Percentiles rank a stretch among this genome's conserved stretches.
phyloP scores from a whole-genome alignment of 352 stramenopile species.

The Phytophthora sansomeana region DNA sequence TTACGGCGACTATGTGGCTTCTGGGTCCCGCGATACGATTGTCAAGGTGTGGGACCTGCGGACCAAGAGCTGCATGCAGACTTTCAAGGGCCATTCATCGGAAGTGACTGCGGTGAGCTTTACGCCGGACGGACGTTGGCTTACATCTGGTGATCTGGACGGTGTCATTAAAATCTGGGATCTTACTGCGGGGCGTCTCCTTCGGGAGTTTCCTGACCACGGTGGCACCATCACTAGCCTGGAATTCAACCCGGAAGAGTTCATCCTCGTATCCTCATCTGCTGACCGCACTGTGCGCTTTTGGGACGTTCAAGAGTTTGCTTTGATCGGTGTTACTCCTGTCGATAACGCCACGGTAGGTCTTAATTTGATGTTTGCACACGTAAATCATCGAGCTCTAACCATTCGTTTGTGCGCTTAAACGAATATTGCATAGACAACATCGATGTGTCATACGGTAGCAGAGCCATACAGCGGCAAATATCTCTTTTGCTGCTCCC shows the following conservation, averaged over 20 bases:
- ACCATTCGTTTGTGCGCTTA: neutral
- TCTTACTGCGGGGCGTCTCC: constrained; percentile 76
- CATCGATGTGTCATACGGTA: constrained; percentile 82
- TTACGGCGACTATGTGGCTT: constrained; percentile 89
- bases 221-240: constrained; percentile 78
- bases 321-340: constrained; percentile 80
- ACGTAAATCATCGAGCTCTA: neutral
- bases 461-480: constrained; percentile 81
- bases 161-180: constrained; percentile 89
- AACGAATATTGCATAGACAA: constrained; percentile 52
- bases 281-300: constrained; percentile 83
- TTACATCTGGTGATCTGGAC: constrained; percentile 78
- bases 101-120: constrained; percentile 85
- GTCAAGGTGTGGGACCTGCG: constrained; percentile 90
- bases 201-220: constrained; percentile 82
- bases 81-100: constrained; percentile 82
- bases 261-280: constrained; percentile 83
- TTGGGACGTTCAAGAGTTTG: constrained; percentile 89
- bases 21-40: constrained; percentile 81
- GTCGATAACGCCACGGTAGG: constrained; percentile 77
- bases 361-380: neutral
- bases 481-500: constrained; percentile 80
- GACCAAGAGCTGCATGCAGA: constrained; percentile 89
- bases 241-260: constrained; percentile 89
- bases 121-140: constrained; percentile 83